Percentiles rank a stretch among this genome's conserved stretches.
phyloP scores from a whole-genome alignment of 352 stramenopile species.

The Pythium oligandrum region DNA sequence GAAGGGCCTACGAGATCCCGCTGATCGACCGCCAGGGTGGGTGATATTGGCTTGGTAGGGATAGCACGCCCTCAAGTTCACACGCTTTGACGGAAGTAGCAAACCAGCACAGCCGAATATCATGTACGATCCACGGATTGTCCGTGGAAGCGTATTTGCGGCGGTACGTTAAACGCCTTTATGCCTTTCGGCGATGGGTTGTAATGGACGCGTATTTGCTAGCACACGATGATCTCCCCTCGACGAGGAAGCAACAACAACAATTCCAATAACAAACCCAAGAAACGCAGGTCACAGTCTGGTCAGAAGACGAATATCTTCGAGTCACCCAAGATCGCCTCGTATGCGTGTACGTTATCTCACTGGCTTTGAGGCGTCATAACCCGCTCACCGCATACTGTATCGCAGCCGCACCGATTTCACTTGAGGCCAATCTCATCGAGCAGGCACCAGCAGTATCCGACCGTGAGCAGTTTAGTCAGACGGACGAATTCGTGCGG shows the following conservation, averaged over 20 bases:
- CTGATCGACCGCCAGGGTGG: not conserved
- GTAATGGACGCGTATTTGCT: too few relatives aligned
- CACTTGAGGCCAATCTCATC: conserved; percentile 57
- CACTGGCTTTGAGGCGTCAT: not conserved
- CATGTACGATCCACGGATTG: conserved; percentile 69
- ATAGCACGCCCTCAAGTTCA: conserved; percentile 6
- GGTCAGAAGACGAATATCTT: conserved; percentile 25
- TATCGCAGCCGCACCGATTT: conserved; percentile 41
- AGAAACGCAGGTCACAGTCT: conserved; percentile 18
- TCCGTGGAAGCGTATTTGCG: conserved; percentile 59
- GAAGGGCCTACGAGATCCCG: conserved; percentile 20
- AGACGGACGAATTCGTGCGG: conserved; percentile 64
- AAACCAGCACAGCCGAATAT: conserved; percentile 51
- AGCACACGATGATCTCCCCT: conserved; percentile 11
- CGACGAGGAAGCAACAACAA: conserved; percentile 8
- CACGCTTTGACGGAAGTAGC: not conserved
- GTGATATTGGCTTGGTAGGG: conserved; percentile 5
- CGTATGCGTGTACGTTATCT: conserved; percentile 31
- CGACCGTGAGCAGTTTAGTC: conserved; percentile 45
- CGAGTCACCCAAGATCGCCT: conserved; percentile 21
- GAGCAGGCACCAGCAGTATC: conserved; percentile 33
- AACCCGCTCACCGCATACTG: not conserved
- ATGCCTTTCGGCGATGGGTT: too few relatives aligned
- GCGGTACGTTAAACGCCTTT: conserved; percentile 20
- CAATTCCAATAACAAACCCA: conserved; percentile 27